Conservation (phyloP, 2,329 filamentous ascomycete genomes). For the Didymella keratinophila region DNA sequence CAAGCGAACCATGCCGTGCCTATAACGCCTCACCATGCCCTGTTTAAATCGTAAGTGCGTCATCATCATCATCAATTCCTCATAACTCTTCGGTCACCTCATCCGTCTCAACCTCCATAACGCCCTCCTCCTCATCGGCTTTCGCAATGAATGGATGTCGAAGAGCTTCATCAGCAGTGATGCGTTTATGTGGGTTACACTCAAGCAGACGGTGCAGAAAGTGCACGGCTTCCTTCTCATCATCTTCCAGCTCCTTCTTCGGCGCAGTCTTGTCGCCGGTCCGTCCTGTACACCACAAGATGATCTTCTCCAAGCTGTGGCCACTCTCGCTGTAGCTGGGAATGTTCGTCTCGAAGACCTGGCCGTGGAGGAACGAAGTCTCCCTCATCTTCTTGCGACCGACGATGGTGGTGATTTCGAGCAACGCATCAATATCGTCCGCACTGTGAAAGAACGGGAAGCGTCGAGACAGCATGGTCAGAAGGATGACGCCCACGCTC, state of each 20-base stretch:
- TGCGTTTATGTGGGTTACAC: constrained; percentile 74
- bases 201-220: constrained; percentile 79
- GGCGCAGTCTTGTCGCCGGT: constrained; percentile 61
- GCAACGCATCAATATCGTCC: constrained; percentile 97
- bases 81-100: constrained; percentile 37
- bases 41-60: constrained; percentile 28
- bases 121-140: constrained; percentile 36
- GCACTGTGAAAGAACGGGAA: constrained; percentile 99
- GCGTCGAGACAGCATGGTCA: constrained; percentile 90
- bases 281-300: constrained; percentile 91
- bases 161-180: constrained; percentile 78
- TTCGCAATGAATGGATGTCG: constrained; percentile 71
- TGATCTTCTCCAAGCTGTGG: constrained; percentile 89
- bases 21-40: constrained; percentile 38
- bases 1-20: constrained; percentile 14
- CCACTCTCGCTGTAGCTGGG: constrained; percentile 87
- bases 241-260: constrained; percentile 64
- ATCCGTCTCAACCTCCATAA: constrained; percentile 46
- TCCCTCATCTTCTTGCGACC: constrained; percentile 83
- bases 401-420: constrained; percentile 96
- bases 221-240: constrained; percentile 75
- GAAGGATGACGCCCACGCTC: constrained; percentile 94
- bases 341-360: constrained; percentile 90
- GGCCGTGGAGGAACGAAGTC: constrained; percentile 83
- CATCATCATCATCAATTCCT: constrained; percentile 20